These are phyloP conservation scores for Rhizopogon sp. DNA, from an alignment of 768 basidiomycete species.

Conservation along the genomic window DNA sequence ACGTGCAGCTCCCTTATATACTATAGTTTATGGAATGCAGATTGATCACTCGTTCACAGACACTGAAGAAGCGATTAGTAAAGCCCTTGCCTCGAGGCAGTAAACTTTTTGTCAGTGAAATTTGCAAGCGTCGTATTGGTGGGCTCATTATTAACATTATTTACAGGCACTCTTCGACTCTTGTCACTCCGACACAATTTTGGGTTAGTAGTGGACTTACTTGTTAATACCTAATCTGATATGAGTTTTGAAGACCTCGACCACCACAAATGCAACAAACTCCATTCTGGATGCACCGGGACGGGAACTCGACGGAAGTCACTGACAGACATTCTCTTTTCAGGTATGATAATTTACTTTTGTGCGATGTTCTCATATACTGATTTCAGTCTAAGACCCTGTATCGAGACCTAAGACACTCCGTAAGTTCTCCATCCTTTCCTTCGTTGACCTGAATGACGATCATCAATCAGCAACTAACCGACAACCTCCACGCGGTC, in stretches of 20 bases:
- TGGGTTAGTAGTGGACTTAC: constrained; percentile 10
- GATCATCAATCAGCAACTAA: neutral
- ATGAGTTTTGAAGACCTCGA: constrained; percentile 17
- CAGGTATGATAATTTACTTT: neutral
- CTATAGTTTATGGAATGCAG: constrained; percentile 14
- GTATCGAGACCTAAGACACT: neutral
- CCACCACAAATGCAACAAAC: constrained; percentile 21
- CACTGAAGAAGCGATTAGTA: constrained; percentile 18
- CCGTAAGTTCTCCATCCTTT: neutral
- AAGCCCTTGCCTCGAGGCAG: constrained; percentile 22
- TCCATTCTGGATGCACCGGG: neutral
- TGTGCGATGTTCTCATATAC: neutral
- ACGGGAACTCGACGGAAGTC: neutral
- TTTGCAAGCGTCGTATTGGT: neutral
- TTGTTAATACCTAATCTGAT: neutral
- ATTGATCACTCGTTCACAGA: constrained; percentile 4
- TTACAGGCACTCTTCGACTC: constrained; percentile 24
- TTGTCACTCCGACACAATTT: constrained; percentile 24
- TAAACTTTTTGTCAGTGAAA: constrained; percentile 21
- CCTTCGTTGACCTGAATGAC: neutral
- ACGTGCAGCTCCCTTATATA: constrained; percentile 11
- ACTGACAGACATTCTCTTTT: neutral
- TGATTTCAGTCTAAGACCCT: neutral
- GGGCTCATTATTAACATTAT: neutral
- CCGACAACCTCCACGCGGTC: neutral